Conservation (phyloP, 495 filamentous ascomycete species). For the Hyaloscypha bicolor region DNA sequence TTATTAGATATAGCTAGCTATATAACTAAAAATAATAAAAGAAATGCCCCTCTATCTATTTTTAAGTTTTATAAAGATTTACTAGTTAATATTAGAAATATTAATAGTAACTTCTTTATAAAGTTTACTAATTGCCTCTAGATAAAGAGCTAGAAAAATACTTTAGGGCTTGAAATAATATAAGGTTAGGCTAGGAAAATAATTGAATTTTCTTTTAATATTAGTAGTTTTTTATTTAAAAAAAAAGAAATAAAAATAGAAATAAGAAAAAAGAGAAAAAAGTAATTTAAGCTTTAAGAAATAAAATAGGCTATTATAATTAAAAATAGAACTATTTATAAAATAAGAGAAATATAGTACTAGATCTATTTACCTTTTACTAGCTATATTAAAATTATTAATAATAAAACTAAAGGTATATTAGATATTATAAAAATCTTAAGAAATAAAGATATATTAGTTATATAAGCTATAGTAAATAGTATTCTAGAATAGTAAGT, state of each 20-base stretch:
- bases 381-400: not conserved
- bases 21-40: too few relatives aligned
- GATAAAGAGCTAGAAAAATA: constrained; percentile 6
- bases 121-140: too few relatives aligned
- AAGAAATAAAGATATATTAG: constrained; percentile 22
- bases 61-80: too few relatives aligned
- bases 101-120: too few relatives aligned
- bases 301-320: constrained; percentile 22
- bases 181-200: constrained; percentile 4
- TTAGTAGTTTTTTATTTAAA: too few relatives aligned
- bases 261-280: not conserved
- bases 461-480: not conserved
- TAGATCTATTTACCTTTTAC: too few relatives aligned
- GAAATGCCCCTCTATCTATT: too few relatives aligned
- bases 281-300: constrained; percentile 16
- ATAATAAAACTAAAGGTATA: not conserved
- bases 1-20: too few relatives aligned
- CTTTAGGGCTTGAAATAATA: constrained; percentile 23
- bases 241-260: too few relatives aligned
- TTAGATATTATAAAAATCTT: constrained; percentile 13
- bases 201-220: too few relatives aligned
- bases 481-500: not conserved
- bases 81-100: too few relatives aligned
- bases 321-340: constrained; percentile 17
- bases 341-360: constrained; percentile 14